phyloP scores from a whole-genome alignment of 1,139 yeast species.

The Yamadazyma membranifaciens region DNA sequence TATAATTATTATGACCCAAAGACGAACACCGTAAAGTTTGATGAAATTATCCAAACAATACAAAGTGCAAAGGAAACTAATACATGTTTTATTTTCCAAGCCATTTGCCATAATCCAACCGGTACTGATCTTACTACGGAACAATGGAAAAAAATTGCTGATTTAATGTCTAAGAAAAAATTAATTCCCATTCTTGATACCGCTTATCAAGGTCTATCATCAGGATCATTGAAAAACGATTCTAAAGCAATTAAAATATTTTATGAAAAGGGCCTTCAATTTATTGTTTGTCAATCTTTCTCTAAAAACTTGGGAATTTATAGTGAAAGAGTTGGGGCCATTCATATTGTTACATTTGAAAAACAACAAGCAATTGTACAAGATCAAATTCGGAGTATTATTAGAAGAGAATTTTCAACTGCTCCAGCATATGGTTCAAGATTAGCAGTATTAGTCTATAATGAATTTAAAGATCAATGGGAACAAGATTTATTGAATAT shows the following conservation, averaged over 20 bases:
- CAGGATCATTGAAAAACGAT: slow-evolving; percentile 36
- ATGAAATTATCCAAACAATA: slow-evolving; percentile 22
- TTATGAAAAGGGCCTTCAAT: slow-evolving; percentile 19
- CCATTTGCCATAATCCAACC: slow-evolving; percentile 95
- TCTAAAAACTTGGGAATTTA: slow-evolving; percentile 44
- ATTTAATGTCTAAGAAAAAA: slow-evolving; percentile 33
- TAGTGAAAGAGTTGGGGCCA: slow-evolving; percentile 39
- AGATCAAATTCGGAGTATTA: slow-evolving; percentile 25
- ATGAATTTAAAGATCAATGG: slow-evolving; percentile 27
- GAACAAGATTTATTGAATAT: slow-evolving; percentile 26
- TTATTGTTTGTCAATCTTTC: slow-evolving; percentile 37
- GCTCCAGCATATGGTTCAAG: slow-evolving; percentile 47
- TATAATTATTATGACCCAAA: slow-evolving; percentile 30
- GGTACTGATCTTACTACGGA: slow-evolving; percentile 81
- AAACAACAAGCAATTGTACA: slow-evolving; percentile 20
- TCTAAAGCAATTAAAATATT: slow-evolving; percentile 23
- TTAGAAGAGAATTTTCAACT: slow-evolving; percentile 38
- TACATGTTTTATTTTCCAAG: slow-evolving; percentile 62
- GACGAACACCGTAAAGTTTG: slow-evolving; percentile 28
- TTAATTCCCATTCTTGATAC: slow-evolving; percentile 42
- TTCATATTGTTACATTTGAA: slow-evolving; percentile 31
- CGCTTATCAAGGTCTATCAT: slow-evolving; percentile 68
- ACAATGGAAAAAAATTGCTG: slow-evolving; percentile 50
- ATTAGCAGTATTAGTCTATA: slow-evolving; percentile 25
- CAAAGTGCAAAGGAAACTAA: slow-evolving; percentile 22